Evolutionary conservation across 208 protist genomes (phyloP), one percentile per base, ranked within the genome.

Genomic region (Porcisia deanei): DNA sequence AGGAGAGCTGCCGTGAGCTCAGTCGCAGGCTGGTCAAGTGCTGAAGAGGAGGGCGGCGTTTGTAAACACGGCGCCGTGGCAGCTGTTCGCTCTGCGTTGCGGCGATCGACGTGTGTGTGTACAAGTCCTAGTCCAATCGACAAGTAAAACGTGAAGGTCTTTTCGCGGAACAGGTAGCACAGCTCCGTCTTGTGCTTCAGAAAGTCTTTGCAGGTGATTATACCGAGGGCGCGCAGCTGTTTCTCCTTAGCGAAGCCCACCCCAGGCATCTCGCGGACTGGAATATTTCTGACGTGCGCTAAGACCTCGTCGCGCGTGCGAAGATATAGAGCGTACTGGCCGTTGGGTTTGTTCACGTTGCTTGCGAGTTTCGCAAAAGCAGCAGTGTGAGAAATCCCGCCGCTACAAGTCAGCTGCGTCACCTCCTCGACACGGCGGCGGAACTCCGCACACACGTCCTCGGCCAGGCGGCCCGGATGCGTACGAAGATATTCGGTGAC

Each of bases 271-370:
- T 83, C 69, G 8, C 91, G 87, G 14, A 94, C 73, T 16, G 82
- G 82, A 54, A 94, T 80, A 30, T 75, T 61, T 4, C 68, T 74
- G 18, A 93, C 74, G 68, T 86, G 78, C 4, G 3, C 58, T 18
- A 97, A 73, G 20, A 97, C 84, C 22, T 88, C 82, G 39, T 82
- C 84, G 16, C 82, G 82, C 16, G 84, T 90, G 59, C 41, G 55
- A 20, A 95, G 79, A 1, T 70, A 53, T 12, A 89, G 52, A 12
- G 76, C 77, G 68, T 93, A 88, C 83, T 98, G 95, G 10, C 95
- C 97, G 64, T 98, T 93, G 1, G 97, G 97, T 75, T 98, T 98
- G 70, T 97, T 89, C 39, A 90, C 76, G 73, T 98, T 96, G 37
- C 86, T 88, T 8, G 85, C 89, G 2, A 98, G 85, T 81, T 98